Conservation (phyloP, 2,329 filamentous ascomycete genomes). For the Alternaria tenuissima region DNA sequence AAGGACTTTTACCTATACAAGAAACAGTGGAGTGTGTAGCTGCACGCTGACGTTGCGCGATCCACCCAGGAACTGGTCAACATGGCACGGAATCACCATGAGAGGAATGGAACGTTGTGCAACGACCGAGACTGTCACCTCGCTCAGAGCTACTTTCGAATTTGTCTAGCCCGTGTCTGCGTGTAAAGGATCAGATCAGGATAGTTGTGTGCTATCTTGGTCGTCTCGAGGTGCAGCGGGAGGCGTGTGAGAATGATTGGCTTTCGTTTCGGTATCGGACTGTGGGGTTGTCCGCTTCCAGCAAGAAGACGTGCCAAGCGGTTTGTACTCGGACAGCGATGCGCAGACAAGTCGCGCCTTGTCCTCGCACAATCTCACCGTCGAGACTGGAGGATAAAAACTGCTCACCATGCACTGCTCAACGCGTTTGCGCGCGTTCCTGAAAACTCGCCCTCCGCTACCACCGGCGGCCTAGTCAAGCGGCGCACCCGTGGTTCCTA, state of each 20-base stretch:
- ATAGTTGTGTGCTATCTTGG: background rate
- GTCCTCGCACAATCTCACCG: background rate
- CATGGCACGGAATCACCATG: background rate
- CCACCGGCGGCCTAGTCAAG: conserved; percentile 8
- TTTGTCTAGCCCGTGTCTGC: background rate
- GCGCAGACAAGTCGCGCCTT: conserved; percentile 3
- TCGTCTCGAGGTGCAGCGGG: conserved; percentile 4
- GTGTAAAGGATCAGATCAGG: background rate
- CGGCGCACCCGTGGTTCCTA: conserved; percentile 14
- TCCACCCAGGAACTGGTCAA: background rate
- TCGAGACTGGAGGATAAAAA: conserved; percentile 4
- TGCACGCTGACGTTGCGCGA: conserved; percentile 22
- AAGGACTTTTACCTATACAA: conserved; percentile 2
- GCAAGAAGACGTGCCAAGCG: conserved; percentile 14
- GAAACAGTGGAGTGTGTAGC: conserved; percentile 34
- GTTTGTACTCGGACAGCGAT: conserved; percentile 9
- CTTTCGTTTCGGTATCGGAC: conserved; percentile 18
- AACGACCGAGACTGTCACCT: background rate
- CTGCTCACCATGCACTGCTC: conserved; percentile 8
- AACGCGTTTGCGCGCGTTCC: conserved; percentile 13
- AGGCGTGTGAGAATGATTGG: conserved; percentile 16
- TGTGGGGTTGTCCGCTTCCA: conserved; percentile 18
- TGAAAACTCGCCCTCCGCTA: conserved; percentile 18
- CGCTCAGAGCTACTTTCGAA: background rate
- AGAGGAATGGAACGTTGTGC: background rate